Evolutionary conservation across 192 early-diverging fungal genomes (phyloP), one percentile per base, ranked within the genome.

Genomic region (Kappamyces sp.): DNA sequence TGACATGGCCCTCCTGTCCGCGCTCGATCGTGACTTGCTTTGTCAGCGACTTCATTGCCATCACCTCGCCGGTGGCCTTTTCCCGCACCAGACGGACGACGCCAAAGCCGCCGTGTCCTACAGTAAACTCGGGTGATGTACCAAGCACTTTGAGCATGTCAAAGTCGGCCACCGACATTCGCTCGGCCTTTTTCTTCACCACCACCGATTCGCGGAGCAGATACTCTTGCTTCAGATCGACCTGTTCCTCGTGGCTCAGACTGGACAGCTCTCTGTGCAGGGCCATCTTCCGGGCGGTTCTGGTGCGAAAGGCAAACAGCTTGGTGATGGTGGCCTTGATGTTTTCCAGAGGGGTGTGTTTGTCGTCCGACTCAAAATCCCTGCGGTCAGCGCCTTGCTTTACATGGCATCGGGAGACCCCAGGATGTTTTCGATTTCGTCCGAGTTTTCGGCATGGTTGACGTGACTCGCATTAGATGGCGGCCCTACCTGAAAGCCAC

Each of bases 31-130:
- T 76, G 11, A 68, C 65, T 15, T 42, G 15, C 59, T 79, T 78
- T 36, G 57, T 52, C 54, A 78, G 50, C 8, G 74, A 50, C 45
- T 78, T 78, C 72, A 78, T 78, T 14, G 76, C 76, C 60, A 69
- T 79, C 33, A 78, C 43, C 45, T 75, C 71, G 1, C 71, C 71
- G 3, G 77, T 74, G 46, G 41, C 48, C 29, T 62, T 73, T 39
- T 81, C 67, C 2, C 74, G 46, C 4, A 81, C 80, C 36, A 82
- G 72, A 51, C 67, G 48, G n/a, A 83, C 81, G 32, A 83, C 66
- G 30, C 81, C 81, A 64, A 83, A 83, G 14, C 74, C 80, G 2
- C 81, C 81, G 57, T 78, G 74, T 42, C 81, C 67, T 29, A 66
- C 30, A 4, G 30, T 14, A 55, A 38, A 0, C 0, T 0, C 22